Evolutionary conservation across 345 rosid genomes (phyloP).

Genomic region (Physaria fendleri): DNA sequence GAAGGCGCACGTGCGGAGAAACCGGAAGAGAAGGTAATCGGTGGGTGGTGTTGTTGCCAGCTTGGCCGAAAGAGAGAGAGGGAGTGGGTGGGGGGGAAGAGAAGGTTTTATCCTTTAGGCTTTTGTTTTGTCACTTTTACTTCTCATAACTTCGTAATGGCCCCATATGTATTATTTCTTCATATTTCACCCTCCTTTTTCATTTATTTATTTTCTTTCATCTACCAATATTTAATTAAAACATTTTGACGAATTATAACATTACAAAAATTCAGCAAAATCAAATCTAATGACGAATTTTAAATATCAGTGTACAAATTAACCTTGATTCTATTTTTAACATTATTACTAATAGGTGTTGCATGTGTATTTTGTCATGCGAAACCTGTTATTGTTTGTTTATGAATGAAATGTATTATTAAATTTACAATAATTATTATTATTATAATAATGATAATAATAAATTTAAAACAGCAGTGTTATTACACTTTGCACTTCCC

Average conservation of each 20-base stretch:
- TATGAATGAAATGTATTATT: too few species aligned
- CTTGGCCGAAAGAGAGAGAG: slow-evolving; percentile 17
- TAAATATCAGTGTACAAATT: too few species aligned
- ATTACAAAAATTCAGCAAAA: too few species aligned
- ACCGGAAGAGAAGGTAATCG: slow-evolving; percentile 44
- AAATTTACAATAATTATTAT: too few species aligned
- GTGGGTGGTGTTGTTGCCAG: slow-evolving; percentile 30
- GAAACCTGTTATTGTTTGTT: slow-evolving; percentile 7
- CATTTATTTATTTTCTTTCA: too few species aligned
- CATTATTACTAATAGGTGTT: too few species aligned
- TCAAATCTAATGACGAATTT: too few species aligned
- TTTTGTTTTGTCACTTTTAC: slow-evolving; percentile 30
- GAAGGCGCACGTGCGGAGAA: slow-evolving; percentile 23
- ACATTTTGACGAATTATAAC: too few species aligned
- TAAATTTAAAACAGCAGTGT: slow-evolving; percentile 8
- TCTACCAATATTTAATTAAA: too few species aligned
- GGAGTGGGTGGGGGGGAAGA: slow-evolving; percentile 14
- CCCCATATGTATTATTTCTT: background rate
- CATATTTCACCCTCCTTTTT: background rate
- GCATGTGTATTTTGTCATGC: slow-evolving; percentile 5
- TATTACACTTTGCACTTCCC: slow-evolving; percentile 21
- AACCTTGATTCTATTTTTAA: too few species aligned
- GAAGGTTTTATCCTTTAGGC: slow-evolving; percentile 24
- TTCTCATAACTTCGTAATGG: slow-evolving; percentile 13
- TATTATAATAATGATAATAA: background rate